Evolutionary conservation across 306 rosid genomes (phyloP).

Genomic region (Dryas alaskensis): DNA sequence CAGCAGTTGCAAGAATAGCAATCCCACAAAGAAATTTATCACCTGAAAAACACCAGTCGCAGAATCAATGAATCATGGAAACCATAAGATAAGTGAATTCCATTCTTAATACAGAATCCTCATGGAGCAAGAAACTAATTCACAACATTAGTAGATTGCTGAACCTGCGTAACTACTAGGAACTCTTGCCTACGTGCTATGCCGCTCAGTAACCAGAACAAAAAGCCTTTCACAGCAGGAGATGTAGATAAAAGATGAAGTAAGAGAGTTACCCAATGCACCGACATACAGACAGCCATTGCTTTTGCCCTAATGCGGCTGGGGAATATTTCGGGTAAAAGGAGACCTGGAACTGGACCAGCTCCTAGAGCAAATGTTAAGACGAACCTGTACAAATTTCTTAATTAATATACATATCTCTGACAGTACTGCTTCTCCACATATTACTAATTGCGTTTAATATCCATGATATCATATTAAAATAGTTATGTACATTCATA

Average conservation of each 20-base stretch:
- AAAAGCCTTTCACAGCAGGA: constrained; percentile 3
- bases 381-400: constrained; percentile 68
- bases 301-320: constrained; percentile 90
- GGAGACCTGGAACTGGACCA: constrained; percentile 98
- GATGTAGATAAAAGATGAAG: constrained; percentile 9
- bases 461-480: neutral
- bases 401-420: neutral
- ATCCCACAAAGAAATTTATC: constrained; percentile 87
- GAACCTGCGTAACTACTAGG: neutral
- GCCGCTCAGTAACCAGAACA: neutral
- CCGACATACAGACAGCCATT: constrained; percentile 94
- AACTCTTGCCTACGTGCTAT: neutral
- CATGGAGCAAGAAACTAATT: constrained; percentile 1
- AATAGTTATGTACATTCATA: neutral
- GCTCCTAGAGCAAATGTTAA: constrained; percentile 91
- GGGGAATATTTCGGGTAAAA: constrained; percentile 90
- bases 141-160: neutral
- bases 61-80: constrained; percentile 17
- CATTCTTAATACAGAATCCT: constrained; percentile 1
- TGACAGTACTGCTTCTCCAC: constrained; percentile 9
- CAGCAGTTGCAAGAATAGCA: constrained; percentile 78
- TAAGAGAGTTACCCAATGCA: constrained; percentile 83
- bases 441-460: neutral
- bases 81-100: constrained; percentile 8
- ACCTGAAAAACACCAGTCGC: constrained; percentile 50